Evolutionary conservation across 306 rosid genomes (phyloP), one percentile per base, ranked within the genome.

Genomic region (Prosopis cineraria): DNA sequence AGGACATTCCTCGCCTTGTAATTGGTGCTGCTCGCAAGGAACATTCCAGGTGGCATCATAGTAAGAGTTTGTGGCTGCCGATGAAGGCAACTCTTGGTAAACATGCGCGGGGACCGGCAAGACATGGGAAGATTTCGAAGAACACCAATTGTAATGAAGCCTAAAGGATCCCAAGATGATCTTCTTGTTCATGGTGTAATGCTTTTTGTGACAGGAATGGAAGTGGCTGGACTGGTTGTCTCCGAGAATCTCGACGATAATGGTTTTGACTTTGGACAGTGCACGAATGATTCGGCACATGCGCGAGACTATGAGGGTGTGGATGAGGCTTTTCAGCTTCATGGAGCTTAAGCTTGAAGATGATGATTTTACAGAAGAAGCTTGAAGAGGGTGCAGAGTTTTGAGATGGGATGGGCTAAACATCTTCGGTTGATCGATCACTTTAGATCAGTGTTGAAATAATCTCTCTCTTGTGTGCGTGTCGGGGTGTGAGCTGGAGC

Each of bases 61-160:
- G 88, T 81, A 83, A 36, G 76, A 75, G 36, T 82, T 79, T 0
- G 36, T 29, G 9, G 65, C 65, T 24, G 85, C 20, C 31, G 62
- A 55, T 2, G 67, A 48, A 0, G 78, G 33, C 13, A 84, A 29
- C 7, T 83, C 93, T 47, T 88, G 90, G 34, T 75, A 90, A 25
- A 87, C 84, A 0, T 73, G 85, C 0, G 88, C 84, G 0, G 93
- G 96, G 12, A 93, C 96, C 0, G 99, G 99, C 53, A 93, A 76
- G 10, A 93, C 95, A 36, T 96, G 99, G 4, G 94, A 88, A 7
- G 94, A 85, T 65, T 80, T 84, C 0, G 97, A 90, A 20, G 98
- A 93, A 68, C 97, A 88, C 94, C 97, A 96, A 27, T 96, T 96
- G 27, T 96, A 96, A 78, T 96, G 99, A 55, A 96, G 88, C 40